These are phyloP conservation scores for Nepenthes gracilis DNA, from an alignment of 148 eudicot species.

Conservation along the genomic window DNA sequence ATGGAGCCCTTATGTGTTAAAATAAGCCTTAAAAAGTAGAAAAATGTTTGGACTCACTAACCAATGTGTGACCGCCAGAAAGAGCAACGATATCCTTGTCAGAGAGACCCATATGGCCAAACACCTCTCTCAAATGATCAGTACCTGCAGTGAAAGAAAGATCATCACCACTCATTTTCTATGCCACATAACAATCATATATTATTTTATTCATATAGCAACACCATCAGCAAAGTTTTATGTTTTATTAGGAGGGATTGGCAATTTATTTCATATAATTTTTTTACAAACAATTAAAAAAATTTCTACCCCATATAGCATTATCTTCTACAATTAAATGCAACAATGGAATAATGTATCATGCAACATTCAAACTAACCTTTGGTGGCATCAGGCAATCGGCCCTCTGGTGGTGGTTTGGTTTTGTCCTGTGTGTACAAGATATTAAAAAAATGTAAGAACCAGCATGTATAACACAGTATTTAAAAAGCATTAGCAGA, in stretches of 20 bases:
- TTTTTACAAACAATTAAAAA: too few relatives aligned
- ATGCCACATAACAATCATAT: too few relatives aligned
- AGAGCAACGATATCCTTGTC: constrained; percentile 57
- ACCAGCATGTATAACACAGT: too few relatives aligned
- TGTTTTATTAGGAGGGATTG: too few relatives aligned
- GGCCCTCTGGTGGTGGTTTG: constrained; percentile 60
- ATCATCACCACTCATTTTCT: neutral
- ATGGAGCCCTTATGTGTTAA: neutral
- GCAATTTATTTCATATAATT: too few relatives aligned
- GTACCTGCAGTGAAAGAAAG: constrained; percentile 19
- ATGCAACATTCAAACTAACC: constrained; percentile 10
- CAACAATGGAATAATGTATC: neutral
- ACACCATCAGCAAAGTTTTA: too few relatives aligned
- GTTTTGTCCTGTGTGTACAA: constrained; percentile 37
- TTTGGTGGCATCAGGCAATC: constrained; percentile 49
- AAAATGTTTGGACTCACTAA: neutral
- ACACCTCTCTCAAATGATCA: constrained; percentile 50
- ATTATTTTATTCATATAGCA: too few relatives aligned
- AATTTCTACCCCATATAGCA: too few relatives aligned
- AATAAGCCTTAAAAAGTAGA: neutral
- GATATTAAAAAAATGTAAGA: too few relatives aligned
- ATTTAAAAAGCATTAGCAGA: too few relatives aligned
- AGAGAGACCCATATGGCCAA: constrained; percentile 44
- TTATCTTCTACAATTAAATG: neutral
- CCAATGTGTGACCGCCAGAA: constrained; percentile 26